Percentiles rank a stretch among this genome's conserved stretches.
Conservation (phyloP, 2,329 filamentous ascomycete species). For the Aspergillus neoniger region DNA sequence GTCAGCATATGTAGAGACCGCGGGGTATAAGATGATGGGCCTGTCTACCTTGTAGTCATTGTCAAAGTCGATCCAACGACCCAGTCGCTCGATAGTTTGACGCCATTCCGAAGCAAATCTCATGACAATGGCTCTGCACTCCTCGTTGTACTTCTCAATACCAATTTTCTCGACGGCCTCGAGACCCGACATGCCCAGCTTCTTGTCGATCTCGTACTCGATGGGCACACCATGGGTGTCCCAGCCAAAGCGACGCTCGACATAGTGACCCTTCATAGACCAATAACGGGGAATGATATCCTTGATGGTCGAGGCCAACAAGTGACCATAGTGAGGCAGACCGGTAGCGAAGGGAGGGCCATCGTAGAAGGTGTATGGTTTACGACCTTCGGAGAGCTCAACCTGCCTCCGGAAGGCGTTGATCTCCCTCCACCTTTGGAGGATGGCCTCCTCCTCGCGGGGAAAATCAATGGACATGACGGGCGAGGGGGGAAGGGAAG, state of each 20-base stretch:
- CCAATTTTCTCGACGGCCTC: constrained; percentile 85
- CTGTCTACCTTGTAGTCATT: constrained; percentile 82
- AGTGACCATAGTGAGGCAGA: constrained; percentile 70
- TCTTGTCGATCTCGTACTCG: constrained; percentile 97
- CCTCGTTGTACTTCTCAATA: constrained; percentile 84
- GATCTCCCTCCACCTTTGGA: constrained; percentile 87
- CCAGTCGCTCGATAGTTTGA: constrained; percentile 80
- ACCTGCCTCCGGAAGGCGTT: constrained; percentile 87
- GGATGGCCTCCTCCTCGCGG: constrained; percentile 81
- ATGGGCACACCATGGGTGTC: constrained; percentile 93
- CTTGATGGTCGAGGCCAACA: constrained; percentile 92
- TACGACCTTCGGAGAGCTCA: constrained; percentile 78
- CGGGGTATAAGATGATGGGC: constrained; percentile 1
- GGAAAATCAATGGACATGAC: constrained; percentile 89
- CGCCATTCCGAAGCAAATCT: constrained; percentile 85
- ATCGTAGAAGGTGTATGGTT: constrained; percentile 94
- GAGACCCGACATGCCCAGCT: constrained; percentile 82
- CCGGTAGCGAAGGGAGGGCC: constrained; percentile 77
- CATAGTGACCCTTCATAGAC: constrained; percentile 94
- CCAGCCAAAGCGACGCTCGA: constrained; percentile 92
- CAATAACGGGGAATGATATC: constrained; percentile 96
- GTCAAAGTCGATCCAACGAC: constrained; percentile 97
- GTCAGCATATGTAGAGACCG: constrained; percentile 7
- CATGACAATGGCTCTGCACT: constrained; percentile 93
- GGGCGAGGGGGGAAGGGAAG: constrained; percentile 22